Conservation (phyloP, 768 basidiomycete genomes). For the Pulveroboletus sp. region DNA sequence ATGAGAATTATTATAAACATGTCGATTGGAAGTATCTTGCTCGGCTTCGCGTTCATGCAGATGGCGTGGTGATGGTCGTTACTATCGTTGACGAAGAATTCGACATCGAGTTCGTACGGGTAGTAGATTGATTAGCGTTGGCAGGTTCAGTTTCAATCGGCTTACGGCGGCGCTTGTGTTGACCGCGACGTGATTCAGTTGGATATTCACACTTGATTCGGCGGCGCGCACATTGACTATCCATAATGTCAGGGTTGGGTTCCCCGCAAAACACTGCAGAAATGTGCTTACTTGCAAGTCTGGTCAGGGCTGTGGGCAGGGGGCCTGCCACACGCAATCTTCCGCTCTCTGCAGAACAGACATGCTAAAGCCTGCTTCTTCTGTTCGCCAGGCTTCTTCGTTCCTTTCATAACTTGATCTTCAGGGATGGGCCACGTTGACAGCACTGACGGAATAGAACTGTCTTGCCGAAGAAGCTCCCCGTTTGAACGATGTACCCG, state of each 20-base stretch:
- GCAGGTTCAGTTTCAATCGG: constrained; percentile 25
- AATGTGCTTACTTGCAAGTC: constrained; percentile 44
- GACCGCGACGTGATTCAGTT: constrained; percentile 47
- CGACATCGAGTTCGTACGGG: constrained; percentile 21
- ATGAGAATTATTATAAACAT: constrained; percentile 5
- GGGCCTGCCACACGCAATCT: constrained; percentile 48
- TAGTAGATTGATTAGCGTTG: constrained; percentile 14
- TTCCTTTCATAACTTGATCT: constrained; percentile 30
- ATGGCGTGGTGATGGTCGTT: constrained; percentile 17
- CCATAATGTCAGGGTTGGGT: constrained; percentile 17
- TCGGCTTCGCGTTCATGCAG: constrained; percentile 15
- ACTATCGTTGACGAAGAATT: constrained; percentile 19
- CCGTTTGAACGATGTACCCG: constrained; percentile 27
- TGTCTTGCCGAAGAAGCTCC: constrained; percentile 29
- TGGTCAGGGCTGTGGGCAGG: constrained; percentile 34
- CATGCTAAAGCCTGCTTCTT: constrained; percentile 47
- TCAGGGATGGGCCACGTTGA: constrained; percentile 35
- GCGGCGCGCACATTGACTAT: constrained; percentile 46
- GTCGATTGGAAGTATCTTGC: constrained; percentile 3
- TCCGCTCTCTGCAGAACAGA: constrained; percentile 47
- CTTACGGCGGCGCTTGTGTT: constrained; percentile 40
- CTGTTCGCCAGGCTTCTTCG: constrained; percentile 35
- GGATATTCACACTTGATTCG: constrained; percentile 45
- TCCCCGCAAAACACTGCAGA: constrained; percentile 4
- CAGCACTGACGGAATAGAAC: constrained; percentile 17